Conservation (phyloP, 2,329 filamentous ascomycete species). For the Myriangium duriaei region DNA sequence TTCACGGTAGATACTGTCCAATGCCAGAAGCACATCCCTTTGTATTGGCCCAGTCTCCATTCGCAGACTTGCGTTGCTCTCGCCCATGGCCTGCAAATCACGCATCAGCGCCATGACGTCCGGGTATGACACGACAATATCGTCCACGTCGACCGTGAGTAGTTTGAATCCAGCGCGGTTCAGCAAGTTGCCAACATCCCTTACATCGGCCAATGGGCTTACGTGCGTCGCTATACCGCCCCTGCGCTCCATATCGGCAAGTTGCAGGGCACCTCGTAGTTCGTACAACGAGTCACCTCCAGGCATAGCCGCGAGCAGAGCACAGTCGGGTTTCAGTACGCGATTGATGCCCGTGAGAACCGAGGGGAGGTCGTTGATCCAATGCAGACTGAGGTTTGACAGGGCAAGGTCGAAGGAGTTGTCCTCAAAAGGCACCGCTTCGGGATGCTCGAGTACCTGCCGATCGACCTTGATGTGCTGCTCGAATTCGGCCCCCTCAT, state of each 20-base stretch:
- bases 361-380: slow-evolving; percentile 92
- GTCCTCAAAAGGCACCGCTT: slow-evolving; percentile 61
- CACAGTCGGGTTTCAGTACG: slow-evolving; percentile 75
- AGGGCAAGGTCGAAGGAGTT: slow-evolving; percentile 80
- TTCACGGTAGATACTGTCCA: slow-evolving; percentile 76
- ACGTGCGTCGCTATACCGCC: slow-evolving; percentile 89
- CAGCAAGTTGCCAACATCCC: slow-evolving; percentile 78
- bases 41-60: slow-evolving; percentile 70
- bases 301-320: slow-evolving; percentile 92
- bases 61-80: slow-evolving; percentile 79
- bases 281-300: slow-evolving; percentile 91
- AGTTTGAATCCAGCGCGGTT: slow-evolving; percentile 86
- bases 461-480: slow-evolving; percentile 55
- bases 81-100: slow-evolving; percentile 92
- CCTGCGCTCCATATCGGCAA: slow-evolving; percentile 78
- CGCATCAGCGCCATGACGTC: slow-evolving; percentile 82
- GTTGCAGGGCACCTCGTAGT: slow-evolving; percentile 80
- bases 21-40: slow-evolving; percentile 74
- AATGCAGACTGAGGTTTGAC: slow-evolving; percentile 82
- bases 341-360: slow-evolving; percentile 74
- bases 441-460: slow-evolving; percentile 61
- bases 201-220: slow-evolving; percentile 81
- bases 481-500: slow-evolving; percentile 46
- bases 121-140: slow-evolving; percentile 91
- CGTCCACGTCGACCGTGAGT: slow-evolving; percentile 91